Percentiles rank a stretch among this genome's conserved stretches.
phyloP scores from a whole-genome alignment of 345 rosid genomes.

The Melaleuca quinquenervia region DNA sequence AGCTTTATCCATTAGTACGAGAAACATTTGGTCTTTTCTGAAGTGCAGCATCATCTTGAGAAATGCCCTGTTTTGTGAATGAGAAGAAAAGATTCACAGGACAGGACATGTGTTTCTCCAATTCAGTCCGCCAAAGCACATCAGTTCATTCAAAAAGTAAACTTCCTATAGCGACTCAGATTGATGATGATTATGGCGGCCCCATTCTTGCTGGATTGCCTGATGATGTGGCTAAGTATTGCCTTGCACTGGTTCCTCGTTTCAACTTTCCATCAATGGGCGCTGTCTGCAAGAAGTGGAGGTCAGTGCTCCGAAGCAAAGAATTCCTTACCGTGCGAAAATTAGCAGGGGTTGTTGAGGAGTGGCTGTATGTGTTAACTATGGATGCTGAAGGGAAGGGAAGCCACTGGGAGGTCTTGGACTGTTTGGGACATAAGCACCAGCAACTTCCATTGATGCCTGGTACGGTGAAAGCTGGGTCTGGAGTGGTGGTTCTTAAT shows the following conservation, averaged over 20 bases:
- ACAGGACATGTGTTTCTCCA: constrained; percentile 24
- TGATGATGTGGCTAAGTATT: constrained; percentile 77
- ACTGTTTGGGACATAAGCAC: constrained; percentile 47
- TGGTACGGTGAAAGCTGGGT: constrained; percentile 65
- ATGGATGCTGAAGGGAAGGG: constrained; percentile 57
- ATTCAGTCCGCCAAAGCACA: constrained; percentile 6
- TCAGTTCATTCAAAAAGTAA: constrained; percentile 21
- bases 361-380: constrained; percentile 78
- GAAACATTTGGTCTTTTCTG: constrained; percentile 8
- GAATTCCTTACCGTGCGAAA: constrained; percentile 71
- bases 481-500: constrained; percentile 60
- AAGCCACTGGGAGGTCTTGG: constrained; percentile 88
- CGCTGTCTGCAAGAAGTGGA: constrained; percentile 84
- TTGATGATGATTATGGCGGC: constrained; percentile 27
- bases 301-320: constrained; percentile 67
- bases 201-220: constrained; percentile 77
- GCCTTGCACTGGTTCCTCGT: constrained; percentile 87
- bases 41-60: neutral
- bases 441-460: constrained; percentile 79
- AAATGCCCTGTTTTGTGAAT: constrained; percentile 39
- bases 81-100: constrained; percentile 38
- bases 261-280: constrained; percentile 71
- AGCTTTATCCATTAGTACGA: constrained; percentile 3
- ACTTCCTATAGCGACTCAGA: constrained; percentile 11
- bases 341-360: constrained; percentile 73